phyloP scores from a whole-genome alignment of 2,329 filamentous ascomycete genomes.

The Penicillium expansum region DNA sequence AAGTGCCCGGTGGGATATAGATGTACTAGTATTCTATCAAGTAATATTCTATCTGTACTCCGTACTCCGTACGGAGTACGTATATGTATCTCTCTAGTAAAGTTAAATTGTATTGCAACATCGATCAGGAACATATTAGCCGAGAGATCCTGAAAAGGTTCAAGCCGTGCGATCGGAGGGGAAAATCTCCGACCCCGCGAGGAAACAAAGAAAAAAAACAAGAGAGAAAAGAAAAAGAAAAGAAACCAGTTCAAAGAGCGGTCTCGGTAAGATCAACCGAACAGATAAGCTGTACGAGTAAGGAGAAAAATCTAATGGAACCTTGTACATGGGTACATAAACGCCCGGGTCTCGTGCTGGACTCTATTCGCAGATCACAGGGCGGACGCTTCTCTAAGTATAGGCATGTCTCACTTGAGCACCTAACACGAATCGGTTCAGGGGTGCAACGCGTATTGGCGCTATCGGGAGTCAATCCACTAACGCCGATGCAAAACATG shows the following conservation, averaged over 20 bases:
- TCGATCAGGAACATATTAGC: constrained; percentile 4
- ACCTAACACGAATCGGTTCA: constrained; percentile 14
- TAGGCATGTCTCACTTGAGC: constrained; percentile 22
- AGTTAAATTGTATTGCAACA: constrained; percentile 1
- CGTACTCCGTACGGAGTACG: too few relatives aligned
- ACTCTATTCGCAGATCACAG: constrained; percentile 20
- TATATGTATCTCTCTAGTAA: not conserved
- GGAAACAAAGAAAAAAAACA: not conserved
- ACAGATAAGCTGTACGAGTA: not conserved
- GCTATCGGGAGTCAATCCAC: constrained; percentile 13
- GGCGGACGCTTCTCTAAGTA: constrained; percentile 12
- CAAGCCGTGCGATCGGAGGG: constrained; percentile 11
- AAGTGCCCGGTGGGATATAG: not conserved
- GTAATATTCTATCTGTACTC: too few relatives aligned
- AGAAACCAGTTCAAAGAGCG: not conserved
- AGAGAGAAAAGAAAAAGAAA: not conserved
- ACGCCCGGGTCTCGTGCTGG: constrained; percentile 1
- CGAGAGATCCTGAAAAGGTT: not conserved
- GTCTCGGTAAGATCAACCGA: constrained; percentile 12
- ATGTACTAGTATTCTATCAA: not conserved
- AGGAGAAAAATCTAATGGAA: constrained; percentile 1
- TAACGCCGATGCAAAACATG: constrained; percentile 21
- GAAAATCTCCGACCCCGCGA: constrained; percentile 11
- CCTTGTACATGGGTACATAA: not conserved
- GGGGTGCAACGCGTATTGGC: constrained; percentile 9